Base-by-base conservation (phyloP, 2,329 filamentous ascomycete species). In the Parascedosporium putredinis region DNA sequence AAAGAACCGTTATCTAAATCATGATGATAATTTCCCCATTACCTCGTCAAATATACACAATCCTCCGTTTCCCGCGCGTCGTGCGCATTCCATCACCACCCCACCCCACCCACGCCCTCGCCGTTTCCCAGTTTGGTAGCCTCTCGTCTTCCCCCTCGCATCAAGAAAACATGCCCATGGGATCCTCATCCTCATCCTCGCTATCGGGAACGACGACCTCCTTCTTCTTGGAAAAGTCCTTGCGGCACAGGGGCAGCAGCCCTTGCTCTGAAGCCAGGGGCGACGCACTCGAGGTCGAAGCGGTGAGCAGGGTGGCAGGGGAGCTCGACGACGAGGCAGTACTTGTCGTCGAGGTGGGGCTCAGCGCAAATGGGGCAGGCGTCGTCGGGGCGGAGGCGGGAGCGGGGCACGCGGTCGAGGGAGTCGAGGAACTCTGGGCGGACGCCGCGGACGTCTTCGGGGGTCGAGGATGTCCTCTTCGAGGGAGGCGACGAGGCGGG, bases 221-320 rank as follows among this genome's bases (percentile, higher is more conserved):
- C 59, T 69, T 68, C 69, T 77, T 79, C 68, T 75, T 73, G 27
- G 68, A 72, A 64, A 84, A 64, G 58, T 81, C 77, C 60, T 75
- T 72, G 52, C 81, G 67, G 61, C 80, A 83, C 66, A 83, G 68
- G 80, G 80, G 60, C 80, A 84, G 27, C 71, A 81, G 33, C 80
- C 80, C 63, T 83, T 81, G 57, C 76, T 73, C 61, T 73, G 67
- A 60, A 84, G 61, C 81, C 81, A 84, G 5, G 81, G 80, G 3
- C 76, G 2, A 84, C 78, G 57, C 81, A 84, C 65, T 84, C 81
- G n/a, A 84, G 63, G 57, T 84, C 81, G 59, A 81, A 84, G 46
- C 65, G 66, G 61, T 84, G 81, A 36, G 62, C 66, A 27, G 68
- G 69, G 57, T 79, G 69, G 60, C 81, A 84, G 36, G 79, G 79